Base-by-base conservation (phyloP, 2,329 filamentous ascomycete species). In the Coleophoma eucalyptorum region DNA sequence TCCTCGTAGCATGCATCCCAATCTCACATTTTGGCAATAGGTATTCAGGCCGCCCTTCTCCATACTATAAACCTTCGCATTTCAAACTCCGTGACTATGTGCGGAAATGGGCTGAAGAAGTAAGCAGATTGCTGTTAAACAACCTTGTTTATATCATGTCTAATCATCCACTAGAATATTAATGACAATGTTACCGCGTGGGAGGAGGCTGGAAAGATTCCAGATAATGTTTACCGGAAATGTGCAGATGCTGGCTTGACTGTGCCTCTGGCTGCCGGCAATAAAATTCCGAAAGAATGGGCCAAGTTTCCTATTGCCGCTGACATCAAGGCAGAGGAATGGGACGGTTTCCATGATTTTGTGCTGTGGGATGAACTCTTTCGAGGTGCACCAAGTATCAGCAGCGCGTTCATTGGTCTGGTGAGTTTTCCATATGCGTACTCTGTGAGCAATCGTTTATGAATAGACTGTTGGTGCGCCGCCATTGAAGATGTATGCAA, bases 341-440 rank as follows among this genome's bases (percentile, higher is more conserved):
- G 66, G 66, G 61, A 69, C 45, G 66, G 62, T 16, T 69, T 69
- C 57, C 67, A 69, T 50, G 66, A 69, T 54, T 59, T 69, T 33
- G 58, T 69, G 31, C 53, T 68, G 8, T 64, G 62, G 60, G 65
- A 69, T 43, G 67, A 69, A 47, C 37, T 69, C 3, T 55, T 63
- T 15, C 64, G 68, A 3, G 54, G 50, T 1, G 55, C 51, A 7
- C 26, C 26, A 26, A 26, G 26, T 26, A 26, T 26, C 26, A 26
- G 26, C 26, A 26, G 26, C 10, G 26, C 26, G 26, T 26, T 26
- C 10, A 5, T 26, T 6, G 26, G 26, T 26, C 26, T 26, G 26
- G 26, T 26, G 26, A 26, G 26, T 26, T 26, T 26, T 26, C 26
- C 26, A 26, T 26, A 6, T 6, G 10, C 26, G 26, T 26, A 26